Base-by-base conservation (phyloP, 352 stramenopile species). In the Globisporangium viniferum region DNA sequence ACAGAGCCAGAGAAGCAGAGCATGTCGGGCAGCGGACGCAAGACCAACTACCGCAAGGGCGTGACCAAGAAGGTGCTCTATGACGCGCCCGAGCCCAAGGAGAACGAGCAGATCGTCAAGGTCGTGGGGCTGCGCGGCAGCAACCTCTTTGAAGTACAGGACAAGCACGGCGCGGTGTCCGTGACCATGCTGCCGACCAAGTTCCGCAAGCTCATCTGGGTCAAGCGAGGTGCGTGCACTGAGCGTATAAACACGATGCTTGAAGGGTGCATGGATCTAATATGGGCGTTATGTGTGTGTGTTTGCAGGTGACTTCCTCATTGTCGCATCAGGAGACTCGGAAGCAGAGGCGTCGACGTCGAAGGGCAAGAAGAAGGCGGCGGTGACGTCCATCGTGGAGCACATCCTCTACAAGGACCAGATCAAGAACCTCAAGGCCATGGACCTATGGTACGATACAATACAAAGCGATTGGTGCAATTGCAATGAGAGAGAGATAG, bases 341-440 rank as follows among this genome's bases (percentile, higher is more conserved):
- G 77, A 91, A n/a, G 69, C 81, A 27, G 80, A 92, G 48, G 72
- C 87, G n/a, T 92, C 87, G 61, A 95, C 84, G 31, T 80, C 81
- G 22, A 90, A 81, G 49, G 88, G 89, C 72, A 95, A 93, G 76
- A 93, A 95, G 62, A 93, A 95, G 59, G 90, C 89, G 33, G 92
- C 90, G 8, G 91, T 98, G 54, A 95, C 88, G 51, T 96, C 89
- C 46, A 93, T 94, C 57, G 90, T 99, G 60, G 86, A 96, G 77
- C 95, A 99, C 73, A 98, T 99, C 81, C 73, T 99, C 39, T 99
- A 99, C 84, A 99, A 99, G 70, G 97, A 99, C 70, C 97, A 99
- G 84, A 96, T 99, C 59, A 98, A 98, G 71, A 95, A 99, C 78
- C 89, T 99, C 35, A 97, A 98, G 81, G 79, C 78, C 49, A 97